Conservation (phyloP, 768 basidiomycete species). For the Suillus plorans region DNA sequence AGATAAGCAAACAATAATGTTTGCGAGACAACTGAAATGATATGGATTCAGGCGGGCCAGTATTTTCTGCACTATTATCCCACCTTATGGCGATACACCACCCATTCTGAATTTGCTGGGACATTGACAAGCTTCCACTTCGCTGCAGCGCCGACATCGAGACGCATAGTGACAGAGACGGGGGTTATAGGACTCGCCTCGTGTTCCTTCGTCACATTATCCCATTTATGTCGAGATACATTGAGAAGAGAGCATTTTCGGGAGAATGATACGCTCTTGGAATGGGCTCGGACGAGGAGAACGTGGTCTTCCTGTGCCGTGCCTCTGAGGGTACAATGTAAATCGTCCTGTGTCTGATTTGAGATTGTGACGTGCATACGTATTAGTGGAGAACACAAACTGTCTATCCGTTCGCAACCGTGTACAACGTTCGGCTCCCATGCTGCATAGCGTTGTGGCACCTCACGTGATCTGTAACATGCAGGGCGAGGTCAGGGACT, state of each 20-base stretch:
- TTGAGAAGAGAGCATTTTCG: slow-evolving; percentile 17
- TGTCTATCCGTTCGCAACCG: background rate
- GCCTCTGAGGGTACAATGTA: slow-evolving; percentile 22
- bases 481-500: background rate
- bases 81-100: slow-evolving; percentile 56
- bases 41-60: background rate
- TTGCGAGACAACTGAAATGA: slow-evolving; percentile 43
- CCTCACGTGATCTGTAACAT: background rate
- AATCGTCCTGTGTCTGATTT: slow-evolving; percentile 34
- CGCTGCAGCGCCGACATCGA: slow-evolving; percentile 27
- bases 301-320: slow-evolving; percentile 1
- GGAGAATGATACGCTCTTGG: slow-evolving; percentile 21
- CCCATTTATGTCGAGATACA: slow-evolving; percentile 16
- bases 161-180: slow-evolving; percentile 18
- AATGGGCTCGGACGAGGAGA: slow-evolving; percentile 24
- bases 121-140: slow-evolving; percentile 48
- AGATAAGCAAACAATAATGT: slow-evolving; percentile 49
- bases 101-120: slow-evolving; percentile 52
- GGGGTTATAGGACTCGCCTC: slow-evolving; percentile 7
- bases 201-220: slow-evolving; percentile 22
- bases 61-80: slow-evolving; percentile 12
- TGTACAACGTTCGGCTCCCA: background rate
- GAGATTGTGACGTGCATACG: slow-evolving; percentile 33
- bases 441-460: background rate
- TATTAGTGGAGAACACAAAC: background rate